A percentile compares a stretch with the other conserved stretches of the same genome.
phyloP scores from a whole-genome alignment of 306 rosid species.

The Vigna trinervia region DNA sequence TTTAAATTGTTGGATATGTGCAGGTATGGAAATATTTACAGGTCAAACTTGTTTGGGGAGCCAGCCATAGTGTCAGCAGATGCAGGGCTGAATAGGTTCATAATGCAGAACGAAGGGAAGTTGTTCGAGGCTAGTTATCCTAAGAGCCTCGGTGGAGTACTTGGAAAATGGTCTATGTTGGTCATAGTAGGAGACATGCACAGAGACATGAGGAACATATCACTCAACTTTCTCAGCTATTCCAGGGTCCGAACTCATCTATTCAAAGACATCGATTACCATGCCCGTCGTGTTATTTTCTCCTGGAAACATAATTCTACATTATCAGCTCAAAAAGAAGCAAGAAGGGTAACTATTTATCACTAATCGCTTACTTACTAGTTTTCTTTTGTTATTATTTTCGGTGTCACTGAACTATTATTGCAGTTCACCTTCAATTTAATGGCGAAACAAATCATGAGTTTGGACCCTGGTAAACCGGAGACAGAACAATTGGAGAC shows the following conservation, averaged over 20 bases:
- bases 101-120: constrained; percentile 87
- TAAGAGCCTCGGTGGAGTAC: constrained; percentile 77
- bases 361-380: constrained; percentile 26
- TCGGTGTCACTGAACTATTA: neutral
- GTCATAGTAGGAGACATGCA: constrained; percentile 97
- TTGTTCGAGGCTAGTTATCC: constrained; percentile 89
- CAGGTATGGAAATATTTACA: constrained; percentile 88
- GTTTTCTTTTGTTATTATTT: neutral
- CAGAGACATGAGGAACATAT: constrained; percentile 78
- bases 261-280: constrained; percentile 74
- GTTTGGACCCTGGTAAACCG: constrained; percentile 81
- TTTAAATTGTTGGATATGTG: neutral
- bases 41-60: constrained; percentile 85
- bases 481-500: constrained; percentile 84
- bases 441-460: constrained; percentile 88
- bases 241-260: constrained; percentile 67
- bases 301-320: constrained; percentile 67
- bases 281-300: constrained; percentile 65
- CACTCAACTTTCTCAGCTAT: constrained; percentile 81
- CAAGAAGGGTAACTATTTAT: constrained; percentile 72
- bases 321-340: constrained; percentile 85
- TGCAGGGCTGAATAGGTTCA: constrained; percentile 78
- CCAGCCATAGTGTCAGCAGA: constrained; percentile 90
- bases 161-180: constrained; percentile 99
- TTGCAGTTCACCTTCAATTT: constrained; percentile 90